Conservation (phyloP, 345 rosid genomes). For the Ceriops decandra region DNA sequence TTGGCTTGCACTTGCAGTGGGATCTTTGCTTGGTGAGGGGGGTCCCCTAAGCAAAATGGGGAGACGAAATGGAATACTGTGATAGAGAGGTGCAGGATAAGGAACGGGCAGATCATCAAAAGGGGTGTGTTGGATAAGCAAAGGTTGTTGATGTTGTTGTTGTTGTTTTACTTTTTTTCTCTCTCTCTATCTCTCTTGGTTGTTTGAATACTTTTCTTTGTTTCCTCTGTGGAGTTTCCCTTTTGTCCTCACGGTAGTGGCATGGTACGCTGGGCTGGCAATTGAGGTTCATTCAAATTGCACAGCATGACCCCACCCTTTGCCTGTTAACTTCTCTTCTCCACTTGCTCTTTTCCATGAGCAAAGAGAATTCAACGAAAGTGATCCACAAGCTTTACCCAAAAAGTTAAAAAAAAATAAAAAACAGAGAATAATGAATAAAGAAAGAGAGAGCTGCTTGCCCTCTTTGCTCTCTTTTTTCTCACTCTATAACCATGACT, state of each 20-base stretch:
- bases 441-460: too few relatives aligned
- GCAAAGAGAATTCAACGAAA: slow-evolving; percentile 10
- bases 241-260: slow-evolving; percentile 60
- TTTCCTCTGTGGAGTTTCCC: slow-evolving; percentile 10
- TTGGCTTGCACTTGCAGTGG: slow-evolving; percentile 11
- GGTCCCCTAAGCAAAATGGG: slow-evolving; percentile 19
- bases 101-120: background rate
- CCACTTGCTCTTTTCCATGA: slow-evolving; percentile 7
- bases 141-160: background rate
- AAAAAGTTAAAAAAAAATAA: slow-evolving; percentile 1
- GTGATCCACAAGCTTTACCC: slow-evolving; percentile 8
- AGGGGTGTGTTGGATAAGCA: slow-evolving; percentile 32
- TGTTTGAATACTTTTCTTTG: background rate
- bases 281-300: slow-evolving; percentile 35
- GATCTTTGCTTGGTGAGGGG: background rate
- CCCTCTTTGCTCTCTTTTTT: too few relatives aligned
- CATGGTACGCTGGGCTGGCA: slow-evolving; percentile 59
- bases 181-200: background rate
- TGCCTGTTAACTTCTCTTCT: slow-evolving; percentile 12
- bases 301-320: slow-evolving; percentile 18
- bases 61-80: slow-evolving; percentile 19
- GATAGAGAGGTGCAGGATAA: slow-evolving; percentile 25
- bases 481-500: background rate
- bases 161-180: background rate
- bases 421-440: background rate